Percentiles rank a stretch among this genome's conserved stretches.
phyloP scores from a whole-genome alignment of 495 filamentous ascomycete genomes.

The Penicillium arizonense region DNA sequence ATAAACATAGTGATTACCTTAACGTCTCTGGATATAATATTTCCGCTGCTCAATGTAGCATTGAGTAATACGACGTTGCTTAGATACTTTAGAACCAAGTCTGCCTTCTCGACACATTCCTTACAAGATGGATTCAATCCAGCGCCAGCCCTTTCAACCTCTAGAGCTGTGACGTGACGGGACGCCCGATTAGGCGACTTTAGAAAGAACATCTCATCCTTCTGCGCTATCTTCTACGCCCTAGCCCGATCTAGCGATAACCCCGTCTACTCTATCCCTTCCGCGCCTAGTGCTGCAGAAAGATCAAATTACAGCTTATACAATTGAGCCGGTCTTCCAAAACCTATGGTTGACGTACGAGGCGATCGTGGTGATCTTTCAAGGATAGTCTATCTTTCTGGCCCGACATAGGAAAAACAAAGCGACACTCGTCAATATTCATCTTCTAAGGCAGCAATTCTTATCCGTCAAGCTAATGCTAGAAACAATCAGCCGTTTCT shows the following conservation, averaged over 20 bases:
- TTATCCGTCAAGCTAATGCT: not conserved
- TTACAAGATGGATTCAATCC: not conserved
- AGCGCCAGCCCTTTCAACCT: not conserved
- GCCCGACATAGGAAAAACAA: constrained; percentile 2
- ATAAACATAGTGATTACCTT: no score
- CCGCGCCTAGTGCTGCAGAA: not conserved
- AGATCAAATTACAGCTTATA: not conserved
- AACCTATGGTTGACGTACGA: constrained; percentile 1
- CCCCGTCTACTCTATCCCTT: not conserved
- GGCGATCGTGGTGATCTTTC: not conserved
- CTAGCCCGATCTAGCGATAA: not conserved
- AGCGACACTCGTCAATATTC: constrained; percentile 1
- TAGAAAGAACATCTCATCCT: not conserved
- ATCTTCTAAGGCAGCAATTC: not conserved
- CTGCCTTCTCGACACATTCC: not conserved
- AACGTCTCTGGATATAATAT: no score
- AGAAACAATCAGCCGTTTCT: not conserved
- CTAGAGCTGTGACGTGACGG: not conserved
- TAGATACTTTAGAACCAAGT: no score
- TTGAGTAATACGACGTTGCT: no score
- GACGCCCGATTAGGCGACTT: not conserved
- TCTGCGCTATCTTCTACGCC: not conserved
- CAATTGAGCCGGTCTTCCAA: not conserved
- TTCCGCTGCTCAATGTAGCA: no score
- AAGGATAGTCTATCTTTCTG: not conserved